phyloP scores from a whole-genome alignment of 129 eudicot species.

The Flaveria linearis region DNA sequence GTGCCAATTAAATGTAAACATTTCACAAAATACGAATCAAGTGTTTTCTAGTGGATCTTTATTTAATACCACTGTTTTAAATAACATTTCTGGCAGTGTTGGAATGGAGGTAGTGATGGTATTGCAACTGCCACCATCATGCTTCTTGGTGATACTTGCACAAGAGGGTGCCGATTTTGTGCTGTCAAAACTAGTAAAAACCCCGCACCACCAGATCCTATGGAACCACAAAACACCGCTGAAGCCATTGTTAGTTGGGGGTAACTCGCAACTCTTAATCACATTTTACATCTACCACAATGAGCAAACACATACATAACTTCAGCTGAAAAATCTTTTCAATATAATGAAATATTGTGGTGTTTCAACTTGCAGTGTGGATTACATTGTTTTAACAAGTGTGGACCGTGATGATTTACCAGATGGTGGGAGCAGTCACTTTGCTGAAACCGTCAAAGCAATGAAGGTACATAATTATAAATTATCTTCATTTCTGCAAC shows the following conservation, averaged over 20 bases:
- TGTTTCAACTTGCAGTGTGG: constrained; percentile 62
- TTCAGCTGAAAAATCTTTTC: not conserved
- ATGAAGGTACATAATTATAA: constrained; percentile 58
- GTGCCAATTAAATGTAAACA: not conserved
- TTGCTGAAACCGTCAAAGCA: constrained; percentile 88
- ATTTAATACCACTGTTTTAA: not conserved
- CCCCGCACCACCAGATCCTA: constrained; percentile 96
- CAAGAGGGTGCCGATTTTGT: constrained; percentile 94
- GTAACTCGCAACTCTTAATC: constrained; percentile 31
- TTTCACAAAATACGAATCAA: not conserved
- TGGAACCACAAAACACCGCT: constrained; percentile 95
- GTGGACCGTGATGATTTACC: constrained; percentile 95
- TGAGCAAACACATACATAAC: not conserved
- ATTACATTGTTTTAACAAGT: constrained; percentile 90
- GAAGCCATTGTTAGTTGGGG: constrained; percentile 95
- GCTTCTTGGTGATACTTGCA: constrained; percentile 96
- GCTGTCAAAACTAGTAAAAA: constrained; percentile 98
- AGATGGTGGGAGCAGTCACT: constrained; percentile 98
- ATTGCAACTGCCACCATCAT: constrained; percentile 93
- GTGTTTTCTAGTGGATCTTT: not conserved
- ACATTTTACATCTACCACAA: not conserved
- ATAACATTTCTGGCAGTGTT: constrained; percentile 47
- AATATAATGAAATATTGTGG: constrained; percentile 5
- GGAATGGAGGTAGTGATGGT: constrained; percentile 99
- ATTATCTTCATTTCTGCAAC: not conserved